Evolutionary conservation across 306 rosid genomes (phyloP), one percentile per base, ranked within the genome.

Genomic region (Cajanus cajan): DNA sequence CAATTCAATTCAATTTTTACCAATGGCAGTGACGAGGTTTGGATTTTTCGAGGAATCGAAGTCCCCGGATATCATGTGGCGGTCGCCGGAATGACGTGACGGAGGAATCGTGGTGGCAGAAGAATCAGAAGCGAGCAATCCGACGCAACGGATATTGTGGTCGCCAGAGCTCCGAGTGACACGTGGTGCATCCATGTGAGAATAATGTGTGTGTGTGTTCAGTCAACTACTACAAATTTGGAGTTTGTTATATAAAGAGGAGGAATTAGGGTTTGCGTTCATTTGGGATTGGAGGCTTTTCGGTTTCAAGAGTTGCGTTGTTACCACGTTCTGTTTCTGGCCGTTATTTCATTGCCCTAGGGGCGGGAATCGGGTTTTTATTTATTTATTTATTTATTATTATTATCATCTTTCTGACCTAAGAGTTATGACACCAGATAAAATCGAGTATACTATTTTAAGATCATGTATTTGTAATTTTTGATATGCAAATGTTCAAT

Each of bases 91-190:
- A 2, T 78, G 94, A 13, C 93, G 88, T 48, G 94, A 90, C 7
- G 88, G 91, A 1, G 90, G 96, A n/a, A 90, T 83, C 85, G 79
- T 85, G 14, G 82, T 14, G 21, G 84, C 77, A 0, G 91, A 85
- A 48, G 90, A 72, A 25, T 81, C 81, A 40, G 88, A n/a, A 28
- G 92, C 68, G 85, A 86, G 83, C 87, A 91, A 91, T 19, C 94
- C 98, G 16, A 94, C 94, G 61, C 76, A 94, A 73, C 93, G 90
- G 75, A 93, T 83, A 81, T 86, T 91, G 22, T 96, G 98, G 76
- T 91, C 92, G 80, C 68, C 77, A 22, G 82, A 71, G 18, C 86
- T 18, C 7, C 93, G 88, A 22, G 93, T 76, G 72, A 45, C 59
- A 9, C 90, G 94, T 71, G 88, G 90, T 68, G 88, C 73, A 68